Evolutionary conservation across 805 yeast species (phyloP), one percentile per base, ranked within the genome.

Genomic region (Jamesozyma rosinii): DNA sequence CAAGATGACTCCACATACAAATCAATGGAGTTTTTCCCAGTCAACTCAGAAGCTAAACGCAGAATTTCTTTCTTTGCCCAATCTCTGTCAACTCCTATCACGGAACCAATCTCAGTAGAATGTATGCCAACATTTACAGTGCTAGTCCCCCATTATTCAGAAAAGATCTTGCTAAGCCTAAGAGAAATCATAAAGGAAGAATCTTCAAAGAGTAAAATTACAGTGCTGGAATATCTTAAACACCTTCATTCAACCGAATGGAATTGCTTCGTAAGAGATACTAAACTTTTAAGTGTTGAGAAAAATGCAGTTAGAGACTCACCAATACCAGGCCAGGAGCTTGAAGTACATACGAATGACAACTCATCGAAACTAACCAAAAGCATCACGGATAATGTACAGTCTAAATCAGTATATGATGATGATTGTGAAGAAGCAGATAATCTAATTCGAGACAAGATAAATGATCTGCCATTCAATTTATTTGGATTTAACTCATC

Each of bases 51-150:
- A 57, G 95, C 95, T 0, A 81, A 80, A 55, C 68, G 95, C 53
- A 71, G 96, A 49, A 75, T 87, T 1, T 83, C 95, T 0, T 87
- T 84, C 57, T 87, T 87, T 69, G 95, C 96, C 0, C 95, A 87
- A 56, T 85, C 95, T 0, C 66, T 87, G 35, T 80, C 95, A 0
- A 84, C 94, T 0, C 90, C 95, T 1, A 81, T 87, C 68, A 83
- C 86, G 0, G 87, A 80, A 37, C 80, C 87, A 0, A 63, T 72
- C 11, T 74, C 86, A 0, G 72, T 81, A 6, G 73, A 71, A 18
- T 69, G 77, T 36, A 83, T 84, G 86, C 94, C 95, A 0, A 68
- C 84, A 0, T 86, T 86, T 53, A 77, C 92, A 0, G 95, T 87
- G 8, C 68, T 88, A 55, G 74, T 88, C 37, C 96, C 96, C 8